Base-by-base conservation (phyloP, 441 rosid species). In the Monsonia emarginata region DNA sequence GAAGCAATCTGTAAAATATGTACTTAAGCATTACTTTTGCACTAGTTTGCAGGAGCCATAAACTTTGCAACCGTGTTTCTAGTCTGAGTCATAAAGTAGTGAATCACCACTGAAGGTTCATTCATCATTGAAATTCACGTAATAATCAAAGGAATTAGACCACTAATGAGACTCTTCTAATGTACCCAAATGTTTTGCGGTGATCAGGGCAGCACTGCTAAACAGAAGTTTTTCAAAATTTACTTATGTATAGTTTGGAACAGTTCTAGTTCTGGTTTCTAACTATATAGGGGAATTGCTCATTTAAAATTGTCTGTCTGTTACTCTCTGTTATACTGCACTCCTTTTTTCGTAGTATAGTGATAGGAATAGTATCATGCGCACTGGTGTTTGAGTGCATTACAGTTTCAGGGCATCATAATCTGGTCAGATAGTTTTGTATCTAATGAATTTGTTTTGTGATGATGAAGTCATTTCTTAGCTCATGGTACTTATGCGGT, bases 401-500 rank as follows among this genome's bases (percentile, higher is more conserved):
- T 57, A 5, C 63, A 14, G 63, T 57, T 57, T n/a, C 63, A 14
- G 63, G 19, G 36, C 36, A 27, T 26, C 63, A 58, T 58, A 30
- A 58, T 18, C 13, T 11, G 61, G 31, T 57, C 61, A 57, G 31
- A 57, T 11, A 14, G 19, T 58, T 22, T 24, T 25, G 27, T 56
- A 56, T 24, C 1, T 3, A 56, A 25, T 3, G 31, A 4, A 1
- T 56, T 13, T 11, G 16, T 11, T 40, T 14, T 46, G 71, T 24
- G n/a, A 42, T 30, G 22, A 16, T 61, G 11, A 61, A 56, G 22
- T 68, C 18, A 50, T 44, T 7, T 30, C 59, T 68, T 63, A 27
- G n/a, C 31, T 68, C 32, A 48, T 70, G 58, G 52, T 61, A 58
- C 52, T 50, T 28, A n/a, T 61, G n/a, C 64, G 14, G 16, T 65